Base-by-base conservation (phyloP, 108 stramenopile genomes). In the Fragilariopsis cylindrus region DNA sequence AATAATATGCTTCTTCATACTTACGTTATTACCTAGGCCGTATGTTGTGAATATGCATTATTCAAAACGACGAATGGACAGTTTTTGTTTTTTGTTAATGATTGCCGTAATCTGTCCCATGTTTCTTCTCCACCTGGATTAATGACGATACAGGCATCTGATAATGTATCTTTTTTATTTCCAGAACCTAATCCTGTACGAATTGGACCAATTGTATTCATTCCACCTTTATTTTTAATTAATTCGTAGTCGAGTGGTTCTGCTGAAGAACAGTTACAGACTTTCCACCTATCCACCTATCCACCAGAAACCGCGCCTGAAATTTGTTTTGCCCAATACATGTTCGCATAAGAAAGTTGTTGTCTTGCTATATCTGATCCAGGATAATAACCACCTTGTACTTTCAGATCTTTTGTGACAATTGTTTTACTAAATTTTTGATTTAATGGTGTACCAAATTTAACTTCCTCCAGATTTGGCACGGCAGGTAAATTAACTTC, bases 291-390 rank as follows among this genome's bases (percentile, higher is more conserved):
- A 89, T 12, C 85, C 82, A 1, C n/a, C 19, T 19, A 21, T 30
- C 21, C 30, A 41, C 90, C 88, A 44, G 70, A 69, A 57, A 78
- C 78, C 7, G 88, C 82, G 42, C 74, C 57, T 5, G 91, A 88
- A 63, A 90, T 71, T 65, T 85, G 80, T 78, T 96, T 96, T 7
- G 93, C 92, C 92, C 92, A 96, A 71, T 92, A 96, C 15, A 96
- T 72, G 65, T 96, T 96, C 72, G 88, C 81, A 73, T 87, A 96
- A 18, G 85, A 91, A 63, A 96, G 79, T 58, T 95, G 80, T 52
- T 96, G 86, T 13, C 94, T 74, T 19, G 86, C 84, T 13, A 96
- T 74, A 7, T 92, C 86, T 7, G 86, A 86, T n/a, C 96, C 96
- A 3, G 96, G 96, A 47, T 84, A 85, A 82, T 94, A 96, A 16